Conservation (phyloP, 345 rosid genomes). For the Eucalyptus coolabah region DNA sequence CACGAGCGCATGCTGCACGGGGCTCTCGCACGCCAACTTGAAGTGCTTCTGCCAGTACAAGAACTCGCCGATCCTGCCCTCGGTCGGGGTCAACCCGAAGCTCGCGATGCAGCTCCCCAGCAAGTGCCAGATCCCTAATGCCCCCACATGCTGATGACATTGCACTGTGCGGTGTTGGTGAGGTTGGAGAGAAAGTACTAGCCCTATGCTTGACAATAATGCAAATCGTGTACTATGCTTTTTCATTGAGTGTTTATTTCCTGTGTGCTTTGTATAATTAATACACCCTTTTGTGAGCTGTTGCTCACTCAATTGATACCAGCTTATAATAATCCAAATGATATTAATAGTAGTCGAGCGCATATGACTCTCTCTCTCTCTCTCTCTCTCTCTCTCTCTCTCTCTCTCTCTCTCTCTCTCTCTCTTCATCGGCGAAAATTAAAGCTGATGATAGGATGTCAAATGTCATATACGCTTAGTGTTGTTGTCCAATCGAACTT, state of each 20-base stretch:
- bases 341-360: neutral
- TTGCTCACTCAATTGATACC: neutral
- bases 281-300: neutral
- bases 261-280: neutral
- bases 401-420: neutral
- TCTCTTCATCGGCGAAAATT: neutral
- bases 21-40: slow-evolving; percentile 27
- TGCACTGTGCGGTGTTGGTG: neutral
- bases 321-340: neutral
- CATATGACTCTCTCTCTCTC: neutral
- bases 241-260: neutral
- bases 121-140: slow-evolving; percentile 32
- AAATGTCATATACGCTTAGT: neutral
- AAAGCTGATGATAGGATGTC: neutral
- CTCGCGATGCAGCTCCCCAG: slow-evolving; percentile 47
- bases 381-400: neutral
- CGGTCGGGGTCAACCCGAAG: slow-evolving; percentile 42
- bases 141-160: slow-evolving; percentile 13
- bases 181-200: neutral
- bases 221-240: neutral
- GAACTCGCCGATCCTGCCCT: slow-evolving; percentile 33
- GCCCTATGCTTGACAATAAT: neutral
- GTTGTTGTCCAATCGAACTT: neutral
- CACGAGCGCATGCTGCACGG: slow-evolving; percentile 17
- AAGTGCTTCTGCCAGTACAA: slow-evolving; percentile 41